Evolutionary conservation across 1,139 yeast species (phyloP).

Genomic region (Blastobotrys aristatus): DNA sequence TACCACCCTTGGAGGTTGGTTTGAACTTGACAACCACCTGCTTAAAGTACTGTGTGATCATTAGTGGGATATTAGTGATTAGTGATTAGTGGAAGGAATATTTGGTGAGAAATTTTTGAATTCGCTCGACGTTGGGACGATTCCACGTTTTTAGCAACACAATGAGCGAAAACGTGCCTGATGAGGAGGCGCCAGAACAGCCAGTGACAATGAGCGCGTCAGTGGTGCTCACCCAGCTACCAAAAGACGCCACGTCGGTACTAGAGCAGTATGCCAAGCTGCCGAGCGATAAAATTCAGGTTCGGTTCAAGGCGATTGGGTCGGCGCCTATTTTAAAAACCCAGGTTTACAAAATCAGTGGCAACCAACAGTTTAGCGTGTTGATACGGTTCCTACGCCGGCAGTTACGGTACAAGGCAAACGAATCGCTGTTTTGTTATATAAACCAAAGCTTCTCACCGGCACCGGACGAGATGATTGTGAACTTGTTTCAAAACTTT

Average conservation of each 20-base stretch:
- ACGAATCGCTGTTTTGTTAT: conserved; percentile 37
- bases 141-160: no score
- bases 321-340: conserved; percentile 37
- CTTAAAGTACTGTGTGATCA: conserved; percentile 84
- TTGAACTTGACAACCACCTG: conserved; percentile 73
- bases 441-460: conserved; percentile 40
- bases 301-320: conserved; percentile 38
- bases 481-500: conserved; percentile 31
- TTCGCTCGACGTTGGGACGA: no score
- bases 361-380: conserved; percentile 34
- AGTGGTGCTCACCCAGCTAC: conserved; percentile 29
- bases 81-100: neutral
- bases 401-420: conserved; percentile 30
- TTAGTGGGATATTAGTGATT: conserved; percentile 26
- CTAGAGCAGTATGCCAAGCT: conserved; percentile 27
- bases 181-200: conserved; percentile 28
- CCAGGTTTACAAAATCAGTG: conserved; percentile 34
- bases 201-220: conserved; percentile 32
- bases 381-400: conserved; percentile 35
- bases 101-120: neutral
- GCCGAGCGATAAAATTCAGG: conserved; percentile 22
- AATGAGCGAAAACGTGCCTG: conserved; percentile 24
- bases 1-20: conserved; percentile 65
- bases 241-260: conserved; percentile 29
- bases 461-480: conserved; percentile 35